phyloP scores from a whole-genome alignment of 2,329 filamentous ascomycete species.

The Epicoccum sorghinum region DNA sequence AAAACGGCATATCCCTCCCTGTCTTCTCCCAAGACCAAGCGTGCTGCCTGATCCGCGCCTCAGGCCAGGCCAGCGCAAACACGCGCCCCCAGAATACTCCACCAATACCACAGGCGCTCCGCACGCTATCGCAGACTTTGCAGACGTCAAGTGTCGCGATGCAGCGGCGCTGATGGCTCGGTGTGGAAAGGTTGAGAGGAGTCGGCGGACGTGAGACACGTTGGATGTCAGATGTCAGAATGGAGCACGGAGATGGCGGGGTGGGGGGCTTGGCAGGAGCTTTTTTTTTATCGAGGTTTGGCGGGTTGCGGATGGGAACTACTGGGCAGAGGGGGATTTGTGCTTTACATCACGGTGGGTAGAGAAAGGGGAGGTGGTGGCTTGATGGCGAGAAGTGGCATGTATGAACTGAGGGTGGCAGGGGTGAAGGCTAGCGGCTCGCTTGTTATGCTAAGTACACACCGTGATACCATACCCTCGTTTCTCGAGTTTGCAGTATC shows the following conservation, averaged over 20 bases:
- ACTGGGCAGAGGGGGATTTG: too few relatives aligned
- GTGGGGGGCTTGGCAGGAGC: conserved; percentile 28
- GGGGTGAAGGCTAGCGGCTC: not conserved
- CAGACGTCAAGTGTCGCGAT: conserved; percentile 25
- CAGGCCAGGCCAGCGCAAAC: conserved; percentile 7
- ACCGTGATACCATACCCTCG: not conserved
- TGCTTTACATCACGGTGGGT: too few relatives aligned
- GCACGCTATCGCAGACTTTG: conserved; percentile 1
- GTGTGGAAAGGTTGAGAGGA: conserved; percentile 7
- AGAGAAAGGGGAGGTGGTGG: too few relatives aligned
- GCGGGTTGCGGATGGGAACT: too few relatives aligned
- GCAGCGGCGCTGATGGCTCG: conserved; percentile 11
- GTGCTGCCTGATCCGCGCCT: not conserved
- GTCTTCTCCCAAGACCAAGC: conserved; percentile 5
- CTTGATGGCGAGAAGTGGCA: too few relatives aligned
- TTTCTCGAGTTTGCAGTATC: too few relatives aligned
- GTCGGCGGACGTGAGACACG: conserved; percentile 27
- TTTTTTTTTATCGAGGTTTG: not conserved
- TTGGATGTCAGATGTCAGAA: conserved; percentile 26
- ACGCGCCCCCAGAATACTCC: conserved; percentile 11
- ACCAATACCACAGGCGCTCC: conserved; percentile 18
- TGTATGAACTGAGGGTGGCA: not conserved
- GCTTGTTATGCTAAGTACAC: not conserved
- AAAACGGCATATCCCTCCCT: too few relatives aligned
- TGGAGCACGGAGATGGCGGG: conserved; percentile 15